Evolutionary conservation across 257 asterid genomes (phyloP), one percentile per base, ranked within the genome.

Genomic region (Solanum etuberosum): DNA sequence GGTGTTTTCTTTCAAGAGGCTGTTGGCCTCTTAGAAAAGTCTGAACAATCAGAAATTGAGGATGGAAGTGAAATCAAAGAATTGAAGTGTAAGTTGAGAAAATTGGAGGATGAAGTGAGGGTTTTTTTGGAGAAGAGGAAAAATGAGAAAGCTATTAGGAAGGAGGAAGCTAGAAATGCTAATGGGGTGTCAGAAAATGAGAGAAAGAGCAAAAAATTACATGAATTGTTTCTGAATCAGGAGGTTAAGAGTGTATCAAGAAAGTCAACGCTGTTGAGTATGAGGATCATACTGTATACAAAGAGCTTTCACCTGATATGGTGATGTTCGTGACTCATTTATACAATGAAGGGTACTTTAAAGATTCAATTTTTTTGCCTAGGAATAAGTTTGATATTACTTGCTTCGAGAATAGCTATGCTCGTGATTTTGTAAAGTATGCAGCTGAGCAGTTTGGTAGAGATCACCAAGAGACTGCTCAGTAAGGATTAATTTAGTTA

Each of bases 381-480:
- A n/a, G n/a, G n/a, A n/a, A n/a, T n/a, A n/a, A n/a, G n/a, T n/a
- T n/a, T n/a, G n/a, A n/a, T n/a, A n/a, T n/a, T n/a, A n/a, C n/a
- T n/a, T n/a, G n/a, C n/a, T n/a, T n/a, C n/a, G n/a, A n/a, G n/a
- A n/a, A n/a, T n/a, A n/a, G n/a, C n/a, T n/a, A n/a, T n/a, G n/a
- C n/a, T n/a, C n/a, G n/a, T n/a, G n/a, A n/a, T n/a, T n/a, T n/a
- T n/a, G n/a, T n/a, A n/a, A n/a, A n/a, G n/a, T n/a, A n/a, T n/a
- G n/a, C n/a, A n/a, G n/a, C n/a, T n/a, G n/a, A n/a, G n/a, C n/a
- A n/a, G n/a, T n/a, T n/a, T n/a, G n/a, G n/a, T n/a, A 92, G 83
- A 85, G 94, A 95, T 85, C 93, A 94, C 85, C 93, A 87, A 87
- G 94, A 93, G 88, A 89, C n/a, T n/a, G n/a, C n/a, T n/a, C n/a